Conservation (phyloP, 345 rosid species). For the Erucastrum elatum region DNA sequence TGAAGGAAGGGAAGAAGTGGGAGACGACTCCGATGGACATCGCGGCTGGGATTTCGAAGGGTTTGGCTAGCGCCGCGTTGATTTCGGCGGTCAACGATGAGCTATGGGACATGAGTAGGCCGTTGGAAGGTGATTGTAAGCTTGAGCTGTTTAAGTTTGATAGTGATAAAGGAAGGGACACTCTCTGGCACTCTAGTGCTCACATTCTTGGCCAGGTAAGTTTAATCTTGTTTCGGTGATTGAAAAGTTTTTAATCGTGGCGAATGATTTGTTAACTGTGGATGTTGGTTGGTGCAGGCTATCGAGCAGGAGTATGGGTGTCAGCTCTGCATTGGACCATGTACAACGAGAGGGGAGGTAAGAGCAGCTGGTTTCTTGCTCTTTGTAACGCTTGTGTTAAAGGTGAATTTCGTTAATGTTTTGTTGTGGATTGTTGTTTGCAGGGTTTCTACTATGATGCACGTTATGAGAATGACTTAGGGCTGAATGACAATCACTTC, state of each 20-base stretch:
- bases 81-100: conserved; percentile 75
- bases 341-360: conserved; percentile 99
- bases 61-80: conserved; percentile 64
- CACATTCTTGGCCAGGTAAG: conserved; percentile 95
- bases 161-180: conserved; percentile 80
- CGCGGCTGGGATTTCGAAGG: conserved; percentile 63
- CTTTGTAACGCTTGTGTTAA: background rate
- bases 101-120: conserved; percentile 93
- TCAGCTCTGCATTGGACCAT: conserved; percentile 95
- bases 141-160: conserved; percentile 75
- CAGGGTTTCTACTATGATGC: conserved; percentile 99
- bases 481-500: conserved; percentile 87
- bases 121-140: conserved; percentile 75
- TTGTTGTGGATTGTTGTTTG: conserved; percentile 22
- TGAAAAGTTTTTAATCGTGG: background rate
- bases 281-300: conserved; percentile 48
- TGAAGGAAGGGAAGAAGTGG: conserved; percentile 93
- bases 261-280: background rate
- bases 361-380: background rate
- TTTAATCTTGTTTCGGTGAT: background rate
- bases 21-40: conserved; percentile 71
- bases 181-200: conserved; percentile 98
- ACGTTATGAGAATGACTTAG: conserved; percentile 74
- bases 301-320: conserved; percentile 86
- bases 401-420: conserved; percentile 12